Conservation (phyloP, 2,329 filamentous ascomycete species). For the Nigrospora sphaerica region DNA sequence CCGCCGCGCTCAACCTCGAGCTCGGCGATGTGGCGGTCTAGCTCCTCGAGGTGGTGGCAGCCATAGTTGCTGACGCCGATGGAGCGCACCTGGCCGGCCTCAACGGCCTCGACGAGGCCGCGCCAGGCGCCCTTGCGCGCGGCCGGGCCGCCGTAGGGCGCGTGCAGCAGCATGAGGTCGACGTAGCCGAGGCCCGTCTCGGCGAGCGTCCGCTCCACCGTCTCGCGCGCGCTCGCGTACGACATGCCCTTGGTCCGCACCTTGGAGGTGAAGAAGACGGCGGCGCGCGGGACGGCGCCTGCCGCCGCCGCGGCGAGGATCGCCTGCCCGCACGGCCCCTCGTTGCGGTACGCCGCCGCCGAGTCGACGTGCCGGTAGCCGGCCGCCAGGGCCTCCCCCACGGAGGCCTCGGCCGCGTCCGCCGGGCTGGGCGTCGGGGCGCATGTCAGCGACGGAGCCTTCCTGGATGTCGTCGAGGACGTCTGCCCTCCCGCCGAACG, state of each 20-base stretch:
- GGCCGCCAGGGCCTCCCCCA: slow-evolving; percentile 34
- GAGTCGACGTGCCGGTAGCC: slow-evolving; percentile 53
- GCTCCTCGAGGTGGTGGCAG: slow-evolving; percentile 53
- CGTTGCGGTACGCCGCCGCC: slow-evolving; percentile 44
- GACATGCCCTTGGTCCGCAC: slow-evolving; percentile 34
- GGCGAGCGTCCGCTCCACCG: slow-evolving; percentile 56
- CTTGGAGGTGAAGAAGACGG: slow-evolving; percentile 52
- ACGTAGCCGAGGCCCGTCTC: slow-evolving; percentile 59
- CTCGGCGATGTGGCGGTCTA: slow-evolving; percentile 51
- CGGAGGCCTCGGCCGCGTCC: slow-evolving; percentile 29
- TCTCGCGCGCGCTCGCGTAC: slow-evolving; percentile 58
- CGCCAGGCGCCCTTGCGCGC: slow-evolving; percentile 54
- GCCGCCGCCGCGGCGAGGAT: slow-evolving; percentile 20
- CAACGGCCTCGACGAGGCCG: slow-evolving; percentile 56
- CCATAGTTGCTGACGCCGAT: slow-evolving; percentile 62
- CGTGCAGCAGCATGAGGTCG: slow-evolving; percentile 58
- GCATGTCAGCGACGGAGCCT: not conserved
- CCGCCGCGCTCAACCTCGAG: slow-evolving; percentile 51
- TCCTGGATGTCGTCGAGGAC: not conserved
- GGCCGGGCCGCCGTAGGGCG: slow-evolving; percentile 50
- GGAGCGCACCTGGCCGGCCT: slow-evolving; percentile 53
- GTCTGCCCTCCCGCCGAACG: not conserved
- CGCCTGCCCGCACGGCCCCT: slow-evolving; percentile 38
- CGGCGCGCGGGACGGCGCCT: slow-evolving; percentile 30
- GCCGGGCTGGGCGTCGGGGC: slow-evolving; percentile 20